phyloP scores from a whole-genome alignment of 2,329 filamentous ascomycete genomes.

The Curvularia eragrostidis region DNA sequence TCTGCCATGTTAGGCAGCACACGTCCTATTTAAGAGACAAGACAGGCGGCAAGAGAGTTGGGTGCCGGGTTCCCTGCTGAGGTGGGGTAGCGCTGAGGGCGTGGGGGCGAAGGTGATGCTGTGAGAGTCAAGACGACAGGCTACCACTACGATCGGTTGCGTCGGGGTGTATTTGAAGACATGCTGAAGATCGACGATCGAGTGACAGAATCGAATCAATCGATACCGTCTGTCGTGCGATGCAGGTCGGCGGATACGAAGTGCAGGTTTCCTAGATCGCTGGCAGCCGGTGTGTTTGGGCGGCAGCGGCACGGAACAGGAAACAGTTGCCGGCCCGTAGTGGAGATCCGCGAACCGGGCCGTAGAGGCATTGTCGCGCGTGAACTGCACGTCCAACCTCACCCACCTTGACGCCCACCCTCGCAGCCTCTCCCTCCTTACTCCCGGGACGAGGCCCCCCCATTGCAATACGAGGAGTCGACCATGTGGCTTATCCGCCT shows the following conservation, averaged over 20 bases:
- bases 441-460: background rate
- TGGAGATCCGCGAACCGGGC: constrained; percentile 3
- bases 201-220: background rate
- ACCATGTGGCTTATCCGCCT: constrained; percentile 4
- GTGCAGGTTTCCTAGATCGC: background rate
- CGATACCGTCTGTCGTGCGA: background rate
- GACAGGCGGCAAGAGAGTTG: constrained; percentile 3
- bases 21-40: constrained; percentile 12
- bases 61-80: constrained; percentile 1
- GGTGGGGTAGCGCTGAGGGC: constrained; percentile 6
- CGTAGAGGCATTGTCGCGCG: constrained; percentile 4
- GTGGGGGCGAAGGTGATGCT: constrained; percentile 6
- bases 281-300: background rate
- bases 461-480: background rate
- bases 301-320: background rate
- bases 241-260: background rate
- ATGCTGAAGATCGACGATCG: background rate
- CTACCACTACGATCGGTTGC: background rate
- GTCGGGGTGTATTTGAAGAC: background rate
- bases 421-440: background rate
- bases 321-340: constrained; percentile 2
- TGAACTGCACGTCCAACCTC: background rate
- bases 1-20: constrained; percentile 15
- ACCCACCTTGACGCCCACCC: background rate
- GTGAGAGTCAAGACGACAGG: background rate